These are phyloP conservation scores for Chaetomiaceae sp. DNA, from an alignment of 2,329 filamentous ascomycete genomes.

Conservation along the genomic window DNA sequence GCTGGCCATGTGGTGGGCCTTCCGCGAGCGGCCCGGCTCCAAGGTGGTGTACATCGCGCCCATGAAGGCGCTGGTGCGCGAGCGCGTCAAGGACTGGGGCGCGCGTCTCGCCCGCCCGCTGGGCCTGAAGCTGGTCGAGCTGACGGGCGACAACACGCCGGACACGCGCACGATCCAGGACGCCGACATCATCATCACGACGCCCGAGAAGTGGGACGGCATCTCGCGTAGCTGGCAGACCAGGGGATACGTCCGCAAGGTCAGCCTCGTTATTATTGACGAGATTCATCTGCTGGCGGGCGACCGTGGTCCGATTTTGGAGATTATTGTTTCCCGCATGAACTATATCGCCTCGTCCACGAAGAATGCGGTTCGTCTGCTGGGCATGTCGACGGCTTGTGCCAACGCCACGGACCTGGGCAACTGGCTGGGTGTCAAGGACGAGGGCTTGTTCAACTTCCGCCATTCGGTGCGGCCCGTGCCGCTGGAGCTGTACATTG, in stretches of 20 bases:
- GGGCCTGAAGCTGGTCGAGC: slow-evolving; percentile 83
- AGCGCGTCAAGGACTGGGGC: slow-evolving; percentile 93
- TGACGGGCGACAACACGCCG: slow-evolving; percentile 93
- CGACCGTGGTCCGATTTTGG: slow-evolving; percentile 92
- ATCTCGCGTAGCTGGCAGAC: slow-evolving; percentile 99
- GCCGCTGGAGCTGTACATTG: slow-evolving; percentile 91
- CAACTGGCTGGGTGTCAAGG: slow-evolving; percentile 93
- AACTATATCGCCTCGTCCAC: slow-evolving; percentile 97
- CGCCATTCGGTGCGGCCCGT: slow-evolving; percentile 94
- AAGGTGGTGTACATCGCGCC: slow-evolving; percentile 99
- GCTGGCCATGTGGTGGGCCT: slow-evolving; percentile 99
- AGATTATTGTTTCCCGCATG: slow-evolving; percentile 93
- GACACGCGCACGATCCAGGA: slow-evolving; percentile 93
- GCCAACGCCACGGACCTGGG: slow-evolving; percentile 90
- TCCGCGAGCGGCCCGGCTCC: slow-evolving; percentile 85
- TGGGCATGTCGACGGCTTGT: slow-evolving; percentile 99
- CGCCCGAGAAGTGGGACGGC: slow-evolving; percentile 99
- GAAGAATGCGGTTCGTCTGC: slow-evolving; percentile 76
- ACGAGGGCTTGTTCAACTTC: slow-evolving; percentile 90
- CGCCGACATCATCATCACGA: slow-evolving; percentile 96
- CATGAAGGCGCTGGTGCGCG: slow-evolving; percentile 97
- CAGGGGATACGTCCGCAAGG: slow-evolving; percentile 88
- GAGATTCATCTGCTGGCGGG: slow-evolving; percentile 97
- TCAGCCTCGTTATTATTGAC: slow-evolving; percentile 94
- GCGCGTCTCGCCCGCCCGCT: slow-evolving; percentile 73